Conservation (phyloP, 805 yeast genomes). For the Nakazawaea molendinolei region DNA sequence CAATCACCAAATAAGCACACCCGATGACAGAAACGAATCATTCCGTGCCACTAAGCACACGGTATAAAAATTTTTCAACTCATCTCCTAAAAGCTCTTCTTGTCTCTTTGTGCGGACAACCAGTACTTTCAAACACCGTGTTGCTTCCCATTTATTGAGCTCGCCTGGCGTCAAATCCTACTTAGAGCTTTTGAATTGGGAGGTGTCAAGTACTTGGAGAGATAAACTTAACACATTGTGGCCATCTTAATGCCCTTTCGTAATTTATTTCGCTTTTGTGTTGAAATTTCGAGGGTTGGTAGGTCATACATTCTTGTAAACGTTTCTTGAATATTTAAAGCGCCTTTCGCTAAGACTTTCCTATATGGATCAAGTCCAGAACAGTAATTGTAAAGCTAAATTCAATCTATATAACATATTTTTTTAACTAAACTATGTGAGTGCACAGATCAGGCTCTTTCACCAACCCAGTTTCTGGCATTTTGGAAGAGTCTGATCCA, state of each 20-base stretch:
- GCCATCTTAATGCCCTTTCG: constrained; percentile 68
- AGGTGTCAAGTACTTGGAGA: constrained; percentile 74
- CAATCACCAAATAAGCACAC: no score
- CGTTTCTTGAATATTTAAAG: background rate
- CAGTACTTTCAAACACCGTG: constrained; percentile 62
- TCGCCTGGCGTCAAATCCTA: constrained; percentile 13
- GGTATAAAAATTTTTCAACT: constrained; percentile 7
- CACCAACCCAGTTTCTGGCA: constrained; percentile 87
- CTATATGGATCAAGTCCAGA: background rate
- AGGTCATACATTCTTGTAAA: constrained; percentile 42
- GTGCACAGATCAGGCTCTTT: no score
- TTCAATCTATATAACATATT: background rate
- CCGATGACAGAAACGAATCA: background rate
- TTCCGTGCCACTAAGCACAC: constrained; percentile 1
- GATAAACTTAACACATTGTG: constrained; percentile 36
- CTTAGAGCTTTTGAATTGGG: constrained; percentile 19
- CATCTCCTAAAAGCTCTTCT: constrained; percentile 15
- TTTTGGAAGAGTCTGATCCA: constrained; percentile 91
- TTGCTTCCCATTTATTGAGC: constrained; percentile 41
- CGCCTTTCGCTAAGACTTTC: no score
- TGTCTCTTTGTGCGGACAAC: constrained; percentile 63
- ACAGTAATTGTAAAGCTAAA: no score
- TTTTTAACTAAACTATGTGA: no score
- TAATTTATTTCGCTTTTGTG: constrained; percentile 26
- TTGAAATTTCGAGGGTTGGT: constrained; percentile 55